A percentile compares a stretch with the other conserved stretches of the same genome.
phyloP scores from a whole-genome alignment of 2,329 filamentous ascomycete species.

The Curvularia sp. region DNA sequence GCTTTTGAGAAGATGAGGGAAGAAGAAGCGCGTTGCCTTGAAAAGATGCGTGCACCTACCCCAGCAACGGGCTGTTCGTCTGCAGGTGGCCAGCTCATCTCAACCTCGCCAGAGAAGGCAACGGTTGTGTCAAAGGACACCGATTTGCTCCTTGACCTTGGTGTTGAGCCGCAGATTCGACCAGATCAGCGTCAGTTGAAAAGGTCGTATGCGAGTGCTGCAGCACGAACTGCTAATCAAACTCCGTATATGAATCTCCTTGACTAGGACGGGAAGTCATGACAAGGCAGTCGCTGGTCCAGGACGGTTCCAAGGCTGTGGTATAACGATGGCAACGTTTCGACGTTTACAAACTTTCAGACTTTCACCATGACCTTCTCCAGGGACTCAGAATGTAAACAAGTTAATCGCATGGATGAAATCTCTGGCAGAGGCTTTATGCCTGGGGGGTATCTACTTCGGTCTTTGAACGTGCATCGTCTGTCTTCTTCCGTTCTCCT shows the following conservation, averaged over 20 bases:
- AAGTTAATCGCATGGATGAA: background rate
- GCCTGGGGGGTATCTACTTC: conserved; percentile 23
- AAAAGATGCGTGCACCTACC: conserved; percentile 11
- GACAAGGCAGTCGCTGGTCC: background rate
- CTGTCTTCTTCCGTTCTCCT: background rate
- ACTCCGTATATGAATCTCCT: conserved; percentile 21
- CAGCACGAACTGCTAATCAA: background rate
- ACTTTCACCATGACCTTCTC: background rate
- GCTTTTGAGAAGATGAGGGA: conserved; percentile 21
- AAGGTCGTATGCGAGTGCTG: conserved; percentile 11
- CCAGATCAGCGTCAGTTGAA: background rate
- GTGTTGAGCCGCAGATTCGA: background rate
- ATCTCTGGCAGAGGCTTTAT: conserved; percentile 4
- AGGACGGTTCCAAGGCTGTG: no score
- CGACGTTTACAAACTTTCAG: background rate
- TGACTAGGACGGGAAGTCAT: conserved; percentile 16
- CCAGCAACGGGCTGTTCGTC: background rate
- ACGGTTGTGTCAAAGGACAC: conserved; percentile 19
- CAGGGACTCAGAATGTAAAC: background rate
- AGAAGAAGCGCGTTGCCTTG: conserved; percentile 21
- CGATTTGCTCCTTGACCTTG: conserved; percentile 31
- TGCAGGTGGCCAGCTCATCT: conserved; percentile 21
- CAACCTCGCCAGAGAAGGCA: conserved; percentile 24
- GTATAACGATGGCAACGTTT: background rate
- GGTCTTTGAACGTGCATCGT: background rate